These are phyloP conservation scores for Ophiostoma sp. DNA, from an alignment of 2,329 filamentous ascomycete species.

Conservation along the genomic window DNA sequence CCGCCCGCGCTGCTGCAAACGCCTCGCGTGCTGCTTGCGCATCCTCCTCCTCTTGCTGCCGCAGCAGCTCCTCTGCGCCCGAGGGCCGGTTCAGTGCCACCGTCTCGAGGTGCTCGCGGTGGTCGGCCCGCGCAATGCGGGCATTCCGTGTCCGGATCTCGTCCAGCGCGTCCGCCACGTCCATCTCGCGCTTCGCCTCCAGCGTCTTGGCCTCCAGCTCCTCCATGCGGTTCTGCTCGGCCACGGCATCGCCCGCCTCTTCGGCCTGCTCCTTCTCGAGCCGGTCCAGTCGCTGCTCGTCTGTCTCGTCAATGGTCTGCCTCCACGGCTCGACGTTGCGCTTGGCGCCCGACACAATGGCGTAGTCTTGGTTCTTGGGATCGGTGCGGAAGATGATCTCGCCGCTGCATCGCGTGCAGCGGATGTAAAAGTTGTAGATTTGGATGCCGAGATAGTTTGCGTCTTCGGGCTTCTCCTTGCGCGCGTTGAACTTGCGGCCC, in stretches of 20 bases:
- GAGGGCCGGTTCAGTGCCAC: slow-evolving; percentile 48
- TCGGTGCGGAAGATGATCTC: slow-evolving; percentile 95
- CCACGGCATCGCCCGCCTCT: slow-evolving; percentile 36
- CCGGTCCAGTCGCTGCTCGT: slow-evolving; percentile 79
- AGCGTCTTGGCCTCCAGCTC: slow-evolving; percentile 90
- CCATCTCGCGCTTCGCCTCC: slow-evolving; percentile 93
- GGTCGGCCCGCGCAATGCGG: slow-evolving; percentile 68
- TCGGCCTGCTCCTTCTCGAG: slow-evolving; percentile 70
- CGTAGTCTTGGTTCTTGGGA: slow-evolving; percentile 84
- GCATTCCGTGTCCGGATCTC: slow-evolving; percentile 92
- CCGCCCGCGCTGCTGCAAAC: slow-evolving; percentile 58
- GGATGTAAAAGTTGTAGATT: slow-evolving; percentile 85
- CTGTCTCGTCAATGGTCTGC: slow-evolving; percentile 62
- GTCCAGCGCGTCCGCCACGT: slow-evolving; percentile 89
- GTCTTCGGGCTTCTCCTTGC: slow-evolving; percentile 78
- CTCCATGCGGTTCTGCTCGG: slow-evolving; percentile 87
- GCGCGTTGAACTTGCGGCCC: slow-evolving; percentile 89
- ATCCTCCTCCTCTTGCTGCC: slow-evolving; percentile 73
- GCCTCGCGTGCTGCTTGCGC: slow-evolving; percentile 73
- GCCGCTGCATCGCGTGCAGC: slow-evolving; percentile 77
- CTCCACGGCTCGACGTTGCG: slow-evolving; percentile 93
- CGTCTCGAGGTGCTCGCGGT: slow-evolving; percentile 59
- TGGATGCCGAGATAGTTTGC: slow-evolving; percentile 85
- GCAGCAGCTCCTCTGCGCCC: slow-evolving; percentile 56
- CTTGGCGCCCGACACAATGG: slow-evolving; percentile 71